Evolutionary conservation across 495 filamentous ascomycete species (phyloP).

Genomic region (Lasiosphaeria miniovina): DNA sequence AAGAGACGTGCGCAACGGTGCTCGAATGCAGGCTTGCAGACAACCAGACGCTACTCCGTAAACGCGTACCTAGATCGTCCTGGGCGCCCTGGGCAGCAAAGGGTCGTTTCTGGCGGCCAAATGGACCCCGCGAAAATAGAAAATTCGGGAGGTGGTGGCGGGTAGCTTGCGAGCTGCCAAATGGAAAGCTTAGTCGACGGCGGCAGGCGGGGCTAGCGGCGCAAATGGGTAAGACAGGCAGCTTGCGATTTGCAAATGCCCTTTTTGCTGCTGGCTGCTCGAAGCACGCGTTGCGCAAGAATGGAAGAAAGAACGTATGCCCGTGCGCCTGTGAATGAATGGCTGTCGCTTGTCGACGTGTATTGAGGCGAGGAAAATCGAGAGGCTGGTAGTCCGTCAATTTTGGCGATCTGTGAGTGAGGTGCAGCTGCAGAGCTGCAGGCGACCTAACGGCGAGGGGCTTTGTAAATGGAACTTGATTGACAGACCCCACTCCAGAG

Average conservation of each 20-base stretch:
- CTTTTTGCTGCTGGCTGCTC: slow-evolving; percentile 9
- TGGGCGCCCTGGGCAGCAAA: neutral
- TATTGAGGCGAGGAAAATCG: slow-evolving; percentile 20
- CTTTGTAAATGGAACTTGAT: too few species aligned
- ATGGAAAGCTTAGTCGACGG: neutral
- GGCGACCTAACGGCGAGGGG: neutral
- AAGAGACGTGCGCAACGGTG: slow-evolving; percentile 19
- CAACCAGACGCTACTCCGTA: slow-evolving; percentile 1
- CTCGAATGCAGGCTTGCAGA: slow-evolving; percentile 14
- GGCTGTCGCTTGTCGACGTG: slow-evolving; percentile 20
- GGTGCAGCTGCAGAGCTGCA: slow-evolving; percentile 16
- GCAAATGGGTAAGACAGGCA: slow-evolving; percentile 13
- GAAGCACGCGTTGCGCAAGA: slow-evolving; percentile 16
- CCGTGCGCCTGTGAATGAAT: slow-evolving; percentile 22
- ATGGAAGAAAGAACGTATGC: slow-evolving; percentile 2
- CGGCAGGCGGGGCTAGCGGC: neutral
- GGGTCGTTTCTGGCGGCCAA: neutral
- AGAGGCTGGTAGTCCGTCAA: slow-evolving; percentile 26
- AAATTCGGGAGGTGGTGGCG: neutral
- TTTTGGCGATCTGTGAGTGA: slow-evolving; percentile 7
- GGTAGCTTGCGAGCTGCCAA: neutral
- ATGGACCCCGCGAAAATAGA: slow-evolving; percentile 1
- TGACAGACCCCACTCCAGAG: too few species aligned
- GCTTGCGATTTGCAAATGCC: slow-evolving; percentile 16
- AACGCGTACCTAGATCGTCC: neutral